Evolutionary conservation across 768 basidiomycete species (phyloP), one percentile per base, ranked within the genome.

Genomic region (Filobasidium wieringae): DNA sequence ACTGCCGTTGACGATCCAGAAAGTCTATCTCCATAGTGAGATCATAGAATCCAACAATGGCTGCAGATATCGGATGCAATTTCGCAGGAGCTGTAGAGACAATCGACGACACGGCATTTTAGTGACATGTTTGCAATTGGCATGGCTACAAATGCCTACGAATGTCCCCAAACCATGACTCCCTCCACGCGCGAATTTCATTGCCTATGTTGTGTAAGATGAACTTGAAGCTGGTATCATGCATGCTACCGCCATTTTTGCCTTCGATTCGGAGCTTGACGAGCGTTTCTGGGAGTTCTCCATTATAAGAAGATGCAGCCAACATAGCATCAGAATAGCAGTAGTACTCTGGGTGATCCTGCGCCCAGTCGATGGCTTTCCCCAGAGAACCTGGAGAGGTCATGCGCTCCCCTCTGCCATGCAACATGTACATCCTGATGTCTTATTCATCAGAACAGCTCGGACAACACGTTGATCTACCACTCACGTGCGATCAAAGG

Each of bases 241-340:
- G 19, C 40, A 57, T 36, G 15, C 30, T 50, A 17, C 52, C 27
- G 30, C 29, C 29, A 17, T 51, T 50, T n/a, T n/a, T n/a, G n/a
- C n/a, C n/a, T n/a, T n/a, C n/a, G 45, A 55, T 30, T 29, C 40
- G 33, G 26, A 57, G 41, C 1, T 32, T 56, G 17, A 24, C 34
- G 8, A 43, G 26, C 5, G 17, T 30, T 11, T 22, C 36, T 7
- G 52, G 36, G n/a, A 59, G 31, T 9, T 30, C 50, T 7, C 52
- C 51, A 33, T 47, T 24, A 15, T 22, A n/a, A 14, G 51, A 45
- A 11, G 57, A 57, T 7, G 58, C 51, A 0, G 61, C 55, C 14
- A 62, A 54, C 64, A 65, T 65, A 9, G 60, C 55, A 51, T 65
- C 64, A 14, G 61, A 52, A 11, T 54, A 27, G 22, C 61, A 62